Base-by-base conservation (phyloP, 148 eudicot genomes). In the Silene uniflora region DNA sequence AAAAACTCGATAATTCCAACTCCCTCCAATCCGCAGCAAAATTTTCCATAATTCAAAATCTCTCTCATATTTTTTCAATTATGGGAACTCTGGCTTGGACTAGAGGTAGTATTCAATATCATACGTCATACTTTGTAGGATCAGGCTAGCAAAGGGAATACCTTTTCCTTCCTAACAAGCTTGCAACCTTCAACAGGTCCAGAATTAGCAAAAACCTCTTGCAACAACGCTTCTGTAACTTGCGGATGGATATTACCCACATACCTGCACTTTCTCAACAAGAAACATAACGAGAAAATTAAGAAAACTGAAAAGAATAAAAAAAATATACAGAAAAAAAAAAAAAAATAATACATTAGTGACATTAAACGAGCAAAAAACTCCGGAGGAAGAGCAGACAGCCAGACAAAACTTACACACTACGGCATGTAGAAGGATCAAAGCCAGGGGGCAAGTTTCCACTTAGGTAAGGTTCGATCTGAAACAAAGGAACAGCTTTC, bases 401-500 rank as follows among this genome's bases (percentile, higher is more conserved):
- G 29, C 29, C 29, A 27, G 29, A 82, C 67, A 73, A 84, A 72
- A 91, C 99, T 91, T 89, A 95, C 99, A 95, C 97, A 86, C 98
- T 91, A 86, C 98, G 98, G 86, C 99, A 95, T 68, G 93, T 83
- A 88, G 87, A 86, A 73, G 97, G 93, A 84, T 95, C 98, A 86
- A 95, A 92, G 49, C 97, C 96, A 81, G 96, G 97, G 83, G 98
- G 97, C 84, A 95, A 85, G 89, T 92, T 95, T 79, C 97, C 98
- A 85, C 96, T 92, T 78, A 96, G 93, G 66, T 92, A 88, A 73
- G 96, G 96, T 86, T 94, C 98, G 67, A 94, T 88, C 98, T 94
- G 97, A 86, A 87, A 91, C 78, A 80, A n/a, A 85, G 68, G 27
- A 71, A 76, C 27, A 60, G 62, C 62, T 74, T 77, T 14, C 54